Base-by-base conservation (phyloP, 2,329 filamentous ascomycete genomes). In the Coniosporium tulheliwenetii region DNA sequence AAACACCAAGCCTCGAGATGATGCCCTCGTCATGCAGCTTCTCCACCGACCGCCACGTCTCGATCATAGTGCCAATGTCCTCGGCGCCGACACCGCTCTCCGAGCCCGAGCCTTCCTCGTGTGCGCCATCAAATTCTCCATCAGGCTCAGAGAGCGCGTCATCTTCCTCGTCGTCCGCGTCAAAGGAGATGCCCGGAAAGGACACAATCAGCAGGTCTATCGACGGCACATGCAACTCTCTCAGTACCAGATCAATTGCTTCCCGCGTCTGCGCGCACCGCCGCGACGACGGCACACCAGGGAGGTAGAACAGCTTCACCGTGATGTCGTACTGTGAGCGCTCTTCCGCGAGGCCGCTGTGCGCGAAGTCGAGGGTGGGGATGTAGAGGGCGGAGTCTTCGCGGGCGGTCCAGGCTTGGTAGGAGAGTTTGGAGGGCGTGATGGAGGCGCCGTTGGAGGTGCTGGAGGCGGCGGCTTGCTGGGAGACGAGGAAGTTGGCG, bases 241-340 rank as follows among this genome's bases (percentile, higher is more conserved):
- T 81, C 48, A 81, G 69, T 8, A 96, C 87, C 8, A 94, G 63
- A 39, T 76, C 67, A 48, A 98, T 69, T 1, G 91, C 89, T 54
- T 93, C 82, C 41, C 72, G 64, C 8, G 83, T 81, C 55, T 94
- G 80, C 41, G 69, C 66, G 48, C 73, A 74, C 44, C 89, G 76
- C 47, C 77, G 64, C 13, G 70, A 69, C 1, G 75, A 64, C 8
- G 79, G 70, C 40, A 84, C 74, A 13, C 73, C 75, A 2, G 85
- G 81, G 26, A 96, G 71, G 61, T 91, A 93, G 67, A 98, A 98
- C 15, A 98, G 65, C 63, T 98, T 98, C 45, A 91, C 80, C 1
- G 89, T 95, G 53, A 95, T 86, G 56, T 95, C 86, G 65, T 98
- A 98, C 50, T 86, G 79, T 44, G 73, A 69, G 19, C 81, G 70